These are phyloP conservation scores for Alternaria angustiovoidea DNA, from an alignment of 2,329 filamentous ascomycete genomes.

Conservation along the genomic window DNA sequence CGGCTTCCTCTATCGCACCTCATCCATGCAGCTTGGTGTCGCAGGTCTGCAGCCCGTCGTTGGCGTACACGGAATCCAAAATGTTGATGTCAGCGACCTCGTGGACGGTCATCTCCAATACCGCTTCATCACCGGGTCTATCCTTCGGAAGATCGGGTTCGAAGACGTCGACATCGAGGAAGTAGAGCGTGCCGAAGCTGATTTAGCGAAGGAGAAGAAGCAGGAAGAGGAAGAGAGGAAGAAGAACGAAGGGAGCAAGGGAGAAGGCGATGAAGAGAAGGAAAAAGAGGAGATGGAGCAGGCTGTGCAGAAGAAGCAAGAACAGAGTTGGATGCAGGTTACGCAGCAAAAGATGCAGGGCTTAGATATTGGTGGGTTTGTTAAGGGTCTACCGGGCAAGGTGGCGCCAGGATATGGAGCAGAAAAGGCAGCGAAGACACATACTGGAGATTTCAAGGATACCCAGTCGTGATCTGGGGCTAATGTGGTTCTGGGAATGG, in stretches of 20 bases:
- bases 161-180: slow-evolving; percentile 59
- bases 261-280: slow-evolving; percentile 32
- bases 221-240: slow-evolving; percentile 50
- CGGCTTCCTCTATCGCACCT: slow-evolving; percentile 85
- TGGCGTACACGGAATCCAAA: slow-evolving; percentile 70
- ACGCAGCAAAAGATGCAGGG: slow-evolving; percentile 53
- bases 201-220: slow-evolving; percentile 55
- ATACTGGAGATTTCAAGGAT: slow-evolving; percentile 2
- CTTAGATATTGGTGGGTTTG: slow-evolving; percentile 24
- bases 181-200: slow-evolving; percentile 58
- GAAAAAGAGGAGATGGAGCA: slow-evolving; percentile 52
- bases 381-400: slow-evolving; percentile 12
- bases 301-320: slow-evolving; percentile 55
- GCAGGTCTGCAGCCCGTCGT: slow-evolving; percentile 81
- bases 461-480: neutral
- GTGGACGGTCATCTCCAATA: slow-evolving; percentile 62
- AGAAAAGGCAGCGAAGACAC: slow-evolving; percentile 4
- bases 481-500: neutral
- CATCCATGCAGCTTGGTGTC: slow-evolving; percentile 81
- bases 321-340: slow-evolving; percentile 55
- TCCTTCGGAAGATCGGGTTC: slow-evolving; percentile 62
- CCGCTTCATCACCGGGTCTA: slow-evolving; percentile 59
- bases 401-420: neutral
- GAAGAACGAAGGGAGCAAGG: slow-evolving; percentile 32
- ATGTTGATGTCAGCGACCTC: slow-evolving; percentile 61